Evolutionary conservation across 2,329 filamentous ascomycete species (phyloP), one percentile per base, ranked within the genome.

Genomic region (Fusarium haematococcum): DNA sequence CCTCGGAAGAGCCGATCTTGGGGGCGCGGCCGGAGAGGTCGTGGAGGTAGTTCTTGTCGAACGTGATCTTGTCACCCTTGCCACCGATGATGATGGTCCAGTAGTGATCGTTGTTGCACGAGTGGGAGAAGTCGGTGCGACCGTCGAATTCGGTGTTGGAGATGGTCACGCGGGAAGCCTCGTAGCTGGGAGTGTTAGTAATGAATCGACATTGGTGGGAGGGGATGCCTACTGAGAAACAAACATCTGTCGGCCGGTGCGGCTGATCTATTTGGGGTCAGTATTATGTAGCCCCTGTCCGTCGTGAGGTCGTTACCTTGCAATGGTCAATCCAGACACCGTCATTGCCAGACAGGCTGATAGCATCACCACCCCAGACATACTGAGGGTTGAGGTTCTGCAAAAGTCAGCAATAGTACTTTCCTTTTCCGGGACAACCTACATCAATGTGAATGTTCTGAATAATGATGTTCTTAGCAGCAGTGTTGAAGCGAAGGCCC

Each of bases 81-180:
- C 81, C 79, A 11, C 83, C 85, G 43, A 80, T 78, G 70, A 86
- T 81, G 63, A 85, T 79, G 11, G 79, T 81, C 85, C 85, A 86
- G 80, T 87, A 86, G 73, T 86, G 84, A 58, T 86, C 78, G 41
- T 76, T 78, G 69, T 87, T 84, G 77, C 85, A 87, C 27, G 79
- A 79, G 13, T 84, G 80, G 3, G 84, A 85, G 71, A 81, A 84
- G 43, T 73, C 79, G 3, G 85, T 85, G 4, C 71, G 65, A 13
- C 85, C 85, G 63, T 87, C 81, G 66, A 86, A 83, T 48, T 84
- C 84, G 75, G 78, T 83, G 81, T 87, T 86, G 23, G 84, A 84
- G 68, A 87, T 80, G n/a, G 85, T 85, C 2, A 86, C 80, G 67
- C 80, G 81, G 27, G 80, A 73, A 37, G 66, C 69, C 50, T 43